Conservation (phyloP, 2,329 filamentous ascomycete genomes). For the Fusarium sp. region DNA sequence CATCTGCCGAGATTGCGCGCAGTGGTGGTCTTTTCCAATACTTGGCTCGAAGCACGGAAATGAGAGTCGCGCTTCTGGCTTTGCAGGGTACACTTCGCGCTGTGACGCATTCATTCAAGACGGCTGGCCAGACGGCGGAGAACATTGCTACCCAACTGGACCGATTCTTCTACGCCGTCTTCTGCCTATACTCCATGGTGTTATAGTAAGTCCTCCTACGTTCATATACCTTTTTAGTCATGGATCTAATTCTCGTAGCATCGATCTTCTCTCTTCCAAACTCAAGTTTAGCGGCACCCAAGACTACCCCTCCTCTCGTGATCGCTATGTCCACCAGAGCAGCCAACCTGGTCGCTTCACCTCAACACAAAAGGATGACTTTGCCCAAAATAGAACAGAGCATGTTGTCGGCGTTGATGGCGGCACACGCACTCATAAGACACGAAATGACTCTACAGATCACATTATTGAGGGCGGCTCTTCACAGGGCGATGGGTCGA, state of each 20-base stretch:
- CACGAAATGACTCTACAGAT: conserved; percentile 32
- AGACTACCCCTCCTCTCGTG: conserved; percentile 24
- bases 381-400: conserved; percentile 6
- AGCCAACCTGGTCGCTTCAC: conserved; percentile 19
- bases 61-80: conserved; percentile 52
- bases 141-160: conserved; percentile 53
- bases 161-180: conserved; percentile 54
- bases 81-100: conserved; percentile 52
- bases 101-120: conserved; percentile 55
- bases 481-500: conserved; percentile 20
- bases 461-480: conserved; percentile 27
- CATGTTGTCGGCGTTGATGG: conserved; percentile 22
- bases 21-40: conserved; percentile 52
- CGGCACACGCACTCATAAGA: conserved; percentile 12
- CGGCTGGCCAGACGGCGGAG: conserved; percentile 50
- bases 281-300: conserved; percentile 37
- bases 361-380: conserved; percentile 28
- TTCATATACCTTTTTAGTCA: accelerated
- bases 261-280: conserved; percentile 51
- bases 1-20: conserved; percentile 39
- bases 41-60: conserved; percentile 53
- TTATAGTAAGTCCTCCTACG: conserved; percentile 49
- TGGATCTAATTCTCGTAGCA: conserved; percentile 21
- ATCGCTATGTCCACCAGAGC: conserved; percentile 16
- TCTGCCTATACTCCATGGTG: conserved; percentile 55